Base-by-base conservation (phyloP, 805 yeast genomes). In the Metschnikowia kunwiensis region DNA sequence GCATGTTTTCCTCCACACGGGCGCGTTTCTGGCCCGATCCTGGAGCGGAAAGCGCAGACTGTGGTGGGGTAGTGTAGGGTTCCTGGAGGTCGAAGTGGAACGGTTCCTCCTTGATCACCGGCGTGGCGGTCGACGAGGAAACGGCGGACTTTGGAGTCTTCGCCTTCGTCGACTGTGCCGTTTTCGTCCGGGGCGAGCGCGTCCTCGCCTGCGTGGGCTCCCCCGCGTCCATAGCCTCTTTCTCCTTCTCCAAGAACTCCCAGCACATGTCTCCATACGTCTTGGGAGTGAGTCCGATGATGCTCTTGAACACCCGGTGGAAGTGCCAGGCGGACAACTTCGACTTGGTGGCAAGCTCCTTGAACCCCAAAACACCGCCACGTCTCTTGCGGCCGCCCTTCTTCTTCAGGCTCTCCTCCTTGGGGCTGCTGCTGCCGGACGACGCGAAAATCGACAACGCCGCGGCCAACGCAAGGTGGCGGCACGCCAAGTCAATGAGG, bases 321-420 rank as follows among this genome's bases (percentile, higher is more conserved):
- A 87, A 87, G 60, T 87, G 96, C 95, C 95, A 87, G 17, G 95
- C 93, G 8, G 86, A 77, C 41, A 87, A 71, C 47, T 82, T 82
- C 7, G 88, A 80, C 54, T 86, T 83, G 14, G 86, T 80, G 7
- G 95, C 96, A 53, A 87, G 70, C 57, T 87, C 95, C 58, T 86
- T 84, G 65, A 87, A 87, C 0, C 89, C 91, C 30, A 82, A 61
- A 8, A 82, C 86, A 27, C 87, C 88, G 13, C 91, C 91, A 58
- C 86, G 70, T 67, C 84, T 75, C 55, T 75, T 72, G 33, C 57
- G 63, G 24, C 55, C 53, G 14, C 41, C 43, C 11, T 46, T 40
- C 27, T 35, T 36, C 29, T 34, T 36, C 24, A 32, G 30, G 32
- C 30, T 28, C 10, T 54, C 60, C 18, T 50, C 43, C 40, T 44